phyloP scores from a whole-genome alignment of 2,329 filamentous ascomycete species.

The Cytospora schulzeri region DNA sequence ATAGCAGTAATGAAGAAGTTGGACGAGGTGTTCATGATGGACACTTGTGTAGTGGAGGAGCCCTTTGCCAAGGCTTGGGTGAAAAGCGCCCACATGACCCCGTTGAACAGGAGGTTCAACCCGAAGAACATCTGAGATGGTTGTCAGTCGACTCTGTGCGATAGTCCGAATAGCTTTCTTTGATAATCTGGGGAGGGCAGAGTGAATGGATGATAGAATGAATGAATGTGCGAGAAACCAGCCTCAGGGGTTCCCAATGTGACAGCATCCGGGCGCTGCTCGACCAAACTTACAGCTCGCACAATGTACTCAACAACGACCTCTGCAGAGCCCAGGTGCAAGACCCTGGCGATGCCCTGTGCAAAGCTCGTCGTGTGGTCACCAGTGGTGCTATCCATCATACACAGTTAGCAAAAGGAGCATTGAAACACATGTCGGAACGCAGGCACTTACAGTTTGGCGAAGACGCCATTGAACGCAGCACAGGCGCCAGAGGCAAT shows the following conservation, averaged over 20 bases:
- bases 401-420: not conserved
- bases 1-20: conserved; percentile 81
- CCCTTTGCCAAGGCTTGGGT: conserved; percentile 75
- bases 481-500: conserved; percentile 76
- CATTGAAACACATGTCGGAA: not conserved
- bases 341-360: conserved; percentile 43
- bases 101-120: conserved; percentile 75
- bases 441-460: conserved; percentile 63
- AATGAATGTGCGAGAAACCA: not conserved
- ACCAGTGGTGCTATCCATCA: conserved; percentile 53
- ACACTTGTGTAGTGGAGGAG: conserved; percentile 76
- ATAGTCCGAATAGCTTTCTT: not conserved
- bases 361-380: conserved; percentile 55
- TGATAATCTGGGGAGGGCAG: not conserved
- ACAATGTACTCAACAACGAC: conserved; percentile 50
- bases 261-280: not conserved
- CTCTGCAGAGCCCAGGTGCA: conserved; percentile 48
- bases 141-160: conserved; percentile 3
- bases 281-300: conserved; percentile 47
- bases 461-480: conserved; percentile 81
- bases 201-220: too few relatives aligned
- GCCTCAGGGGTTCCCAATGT: not conserved
- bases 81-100: conserved; percentile 83
- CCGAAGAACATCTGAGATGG: conserved; percentile 68
- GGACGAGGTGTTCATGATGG: conserved; percentile 78